Base-by-base conservation (phyloP, 352 stramenopile species). In the Phytophthora europaea region DNA sequence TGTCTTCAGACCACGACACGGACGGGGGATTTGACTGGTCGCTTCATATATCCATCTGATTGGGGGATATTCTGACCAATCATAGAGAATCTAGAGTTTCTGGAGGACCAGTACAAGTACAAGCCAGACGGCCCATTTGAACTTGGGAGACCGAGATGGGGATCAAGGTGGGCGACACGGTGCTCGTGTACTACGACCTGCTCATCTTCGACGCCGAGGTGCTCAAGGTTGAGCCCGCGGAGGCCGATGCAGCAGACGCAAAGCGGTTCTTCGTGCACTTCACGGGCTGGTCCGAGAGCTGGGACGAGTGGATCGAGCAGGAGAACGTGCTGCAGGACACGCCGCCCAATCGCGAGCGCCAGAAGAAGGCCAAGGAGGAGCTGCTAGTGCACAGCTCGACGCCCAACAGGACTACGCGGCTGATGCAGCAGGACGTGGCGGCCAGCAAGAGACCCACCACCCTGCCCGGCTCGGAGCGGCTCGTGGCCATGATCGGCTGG, bases 171-270 rank as follows among this genome's bases (percentile, higher is more conserved):
- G 72, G 60, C 61, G 72, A 78, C 50, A 56, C 54, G n/a, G 72
- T 78, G 66, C 72, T 78, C 28, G 72, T 78, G 43, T 78, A 78
- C 72, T 78, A 79, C 68, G 72, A 79, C 58, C 59, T 79, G 62
- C 72, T 76, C 10, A 69, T 79, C 47, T 79, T 73, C 47, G 72
- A 79, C 63, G 67, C 72, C 23, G 33, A 67, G 13, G 68, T 79
- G 34, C 72, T 72, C 6, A 55, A 66, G 48, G 20, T 78, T 5
- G 66, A 74, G 40, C n/a, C 40, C 0, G 56, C 18, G 6, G 50
- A 18, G 4, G 57, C 23, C 13, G n/a, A 43, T 12, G 4, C 10
- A 38, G 18, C 26, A 26, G 26, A 51, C 18, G 43, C 43, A 9
- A 51, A 13, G 43, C 6, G 43, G 23, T 79, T 40, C 48, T 76